Percentiles rank a stretch among this genome's conserved stretches.
phyloP scores from a whole-genome alignment of 495 filamentous ascomycete genomes.

The Aspergillus nidulans region DNA sequence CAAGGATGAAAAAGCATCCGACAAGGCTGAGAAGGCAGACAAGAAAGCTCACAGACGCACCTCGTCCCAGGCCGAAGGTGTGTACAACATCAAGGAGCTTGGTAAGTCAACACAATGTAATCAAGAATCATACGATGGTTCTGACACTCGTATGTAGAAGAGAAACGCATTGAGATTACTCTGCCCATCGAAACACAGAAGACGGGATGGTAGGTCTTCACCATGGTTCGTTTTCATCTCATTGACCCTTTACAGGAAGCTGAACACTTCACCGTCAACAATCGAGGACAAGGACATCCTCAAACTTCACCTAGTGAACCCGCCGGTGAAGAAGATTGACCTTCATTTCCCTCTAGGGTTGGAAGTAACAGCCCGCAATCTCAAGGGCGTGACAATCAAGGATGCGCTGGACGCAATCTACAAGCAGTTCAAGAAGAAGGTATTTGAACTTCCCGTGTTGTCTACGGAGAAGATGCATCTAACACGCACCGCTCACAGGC shows the following conservation, averaged over 20 bases:
- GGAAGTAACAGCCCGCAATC: constrained; percentile 81
- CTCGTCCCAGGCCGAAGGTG: constrained; percentile 62
- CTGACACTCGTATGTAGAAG: constrained; percentile 48
- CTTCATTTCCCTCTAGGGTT: constrained; percentile 83
- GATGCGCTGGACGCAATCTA: constrained; percentile 90
- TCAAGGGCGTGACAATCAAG: constrained; percentile 92
- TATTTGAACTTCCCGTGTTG: constrained; percentile 26
- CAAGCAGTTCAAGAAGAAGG: constrained; percentile 93
- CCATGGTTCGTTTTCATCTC: constrained; percentile 1
- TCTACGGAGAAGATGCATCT: background rate
- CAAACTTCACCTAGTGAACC: constrained; percentile 71
- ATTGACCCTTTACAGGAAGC: constrained; percentile 56
- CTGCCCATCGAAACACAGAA: constrained; percentile 86
- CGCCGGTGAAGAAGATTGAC: constrained; percentile 89
- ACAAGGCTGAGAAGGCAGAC: constrained; percentile 27
- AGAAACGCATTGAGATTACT: constrained; percentile 65
- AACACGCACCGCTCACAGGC: constrained; percentile 47
- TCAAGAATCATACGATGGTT: background rate
- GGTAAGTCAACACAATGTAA: constrained; percentile 48
- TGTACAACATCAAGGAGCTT: constrained; percentile 81
- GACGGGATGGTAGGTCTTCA: constrained; percentile 71
- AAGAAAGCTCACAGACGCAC: constrained; percentile 58
- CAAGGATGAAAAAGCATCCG: constrained; percentile 52
- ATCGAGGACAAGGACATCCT: constrained; percentile 78
- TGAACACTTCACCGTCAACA: constrained; percentile 74